phyloP scores from a whole-genome alignment of 345 rosid genomes.

The Citrus trifoliata region DNA sequence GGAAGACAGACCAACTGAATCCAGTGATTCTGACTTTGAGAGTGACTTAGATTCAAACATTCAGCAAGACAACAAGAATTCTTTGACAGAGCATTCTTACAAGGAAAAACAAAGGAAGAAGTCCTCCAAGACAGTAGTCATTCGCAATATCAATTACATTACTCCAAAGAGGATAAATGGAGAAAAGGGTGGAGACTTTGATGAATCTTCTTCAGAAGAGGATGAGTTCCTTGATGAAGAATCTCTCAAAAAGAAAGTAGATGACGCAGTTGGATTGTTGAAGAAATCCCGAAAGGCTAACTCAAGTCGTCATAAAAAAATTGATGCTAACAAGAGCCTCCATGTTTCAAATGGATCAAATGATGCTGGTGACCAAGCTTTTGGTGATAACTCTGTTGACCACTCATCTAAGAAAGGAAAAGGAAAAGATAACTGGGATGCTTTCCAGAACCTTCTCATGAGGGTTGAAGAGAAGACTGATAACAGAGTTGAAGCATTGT shows the following conservation, averaged over 20 bases:
- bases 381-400: slow-evolving; percentile 16
- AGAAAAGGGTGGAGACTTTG: slow-evolving; percentile 34
- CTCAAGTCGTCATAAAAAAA: slow-evolving; percentile 26
- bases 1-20: slow-evolving; percentile 44
- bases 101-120: slow-evolving; percentile 54
- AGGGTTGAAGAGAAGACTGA: slow-evolving; percentile 34
- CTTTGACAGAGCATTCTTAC: slow-evolving; percentile 30
- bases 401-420: slow-evolving; percentile 27
- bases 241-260: slow-evolving; percentile 50
- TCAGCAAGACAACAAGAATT: slow-evolving; percentile 41
- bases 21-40: slow-evolving; percentile 47
- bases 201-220: slow-evolving; percentile 43
- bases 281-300: slow-evolving; percentile 31
- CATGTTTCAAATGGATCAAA: slow-evolving; percentile 19
- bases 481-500: slow-evolving; percentile 17
- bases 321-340: slow-evolving; percentile 24
- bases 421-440: slow-evolving; percentile 60
- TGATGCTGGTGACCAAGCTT: slow-evolving; percentile 15
- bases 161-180: slow-evolving; percentile 68
- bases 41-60: slow-evolving; percentile 47
- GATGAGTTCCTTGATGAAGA: slow-evolving; percentile 48
- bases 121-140: slow-evolving; percentile 68
- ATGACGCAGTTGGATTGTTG: slow-evolving; percentile 53
- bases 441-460: slow-evolving; percentile 70
- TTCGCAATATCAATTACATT: slow-evolving; percentile 84